Evolutionary conservation across 2,329 filamentous ascomycete species (phyloP), one percentile per base, ranked within the genome.

Genomic region (Alternaria tenuissima): DNA sequence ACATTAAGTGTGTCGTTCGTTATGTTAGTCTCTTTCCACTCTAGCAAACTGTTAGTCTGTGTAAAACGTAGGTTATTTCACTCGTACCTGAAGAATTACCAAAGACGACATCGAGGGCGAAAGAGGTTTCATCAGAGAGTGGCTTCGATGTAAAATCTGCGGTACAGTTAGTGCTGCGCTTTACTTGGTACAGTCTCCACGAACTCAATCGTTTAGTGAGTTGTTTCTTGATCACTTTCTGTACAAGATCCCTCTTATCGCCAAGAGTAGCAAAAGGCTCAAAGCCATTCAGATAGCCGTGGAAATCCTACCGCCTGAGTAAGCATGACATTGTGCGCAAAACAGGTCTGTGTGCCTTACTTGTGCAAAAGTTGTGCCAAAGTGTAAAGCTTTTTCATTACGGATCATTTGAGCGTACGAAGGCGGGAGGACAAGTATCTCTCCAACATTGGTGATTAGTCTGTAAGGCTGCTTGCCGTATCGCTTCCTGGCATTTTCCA

Each of bases 381-480:
- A 51, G 24, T n/a, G 28, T 1, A 58, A 24, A 16, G 8, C 3
- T 7, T 20, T 20, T 6, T 39, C 43, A n/a, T 47, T 58, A 3
- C 55, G 48, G 1, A 58, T 53, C 1, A 2, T 26, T 20, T 9
- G 6, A 2, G 49, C 34, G 36, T 54, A 52, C 7, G 16, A 7
- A 14, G 47, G 55, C 3, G 49, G 42, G 1, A 58, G 34, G 1
- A 58, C 20, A 9, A 44, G 16, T 11, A 32, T 18, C 14, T 54
- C 48, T 3, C 56, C 56, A 9, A 5, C 12, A 3, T 54, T 20
- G 0, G 26, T 39, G 2, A 58, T n/a, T 11, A 58, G 8, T 24
- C 32, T 53, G 6, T 58, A 58, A 3, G 55, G 55, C 12, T 53
- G 39, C n/a, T 47, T 42, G 39, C 32, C 41, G 9, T 38, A 57